Percentiles rank a stretch among this genome's conserved stretches.
Conservation (phyloP, 805 yeast genomes). For the Schwanniomyces sp. region DNA sequence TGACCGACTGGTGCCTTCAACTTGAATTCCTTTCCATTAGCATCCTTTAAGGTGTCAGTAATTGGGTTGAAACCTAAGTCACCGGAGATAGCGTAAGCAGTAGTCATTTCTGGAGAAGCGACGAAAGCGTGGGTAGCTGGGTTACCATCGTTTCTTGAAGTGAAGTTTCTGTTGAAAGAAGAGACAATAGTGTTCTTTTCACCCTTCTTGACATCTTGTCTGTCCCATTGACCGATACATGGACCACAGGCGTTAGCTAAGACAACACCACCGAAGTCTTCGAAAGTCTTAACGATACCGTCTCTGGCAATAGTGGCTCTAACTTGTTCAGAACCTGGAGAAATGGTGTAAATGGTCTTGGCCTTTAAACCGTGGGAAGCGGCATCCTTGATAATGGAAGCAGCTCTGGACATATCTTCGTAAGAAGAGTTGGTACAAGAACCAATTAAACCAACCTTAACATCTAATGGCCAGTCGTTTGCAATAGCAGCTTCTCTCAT, state of each 20-base stretch:
- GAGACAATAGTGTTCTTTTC: slow-evolving; percentile 96
- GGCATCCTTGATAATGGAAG: slow-evolving; percentile 88
- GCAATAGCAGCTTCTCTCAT: slow-evolving; percentile 79
- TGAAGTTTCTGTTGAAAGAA: slow-evolving; percentile 97
- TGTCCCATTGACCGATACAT: slow-evolving; percentile 99
- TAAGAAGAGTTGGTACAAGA: slow-evolving; percentile 98
- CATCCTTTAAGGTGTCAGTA: slow-evolving; percentile 83
- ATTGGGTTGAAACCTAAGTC: slow-evolving; percentile 95
- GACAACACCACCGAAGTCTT: slow-evolving; percentile 90
- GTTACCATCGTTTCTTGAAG: slow-evolving; percentile 97
- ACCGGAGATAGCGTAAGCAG: slow-evolving; percentile 95
- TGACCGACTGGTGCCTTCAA: slow-evolving; percentile 86
- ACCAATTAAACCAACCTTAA: slow-evolving; percentile 94
- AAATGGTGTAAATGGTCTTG: slow-evolving; percentile 87
- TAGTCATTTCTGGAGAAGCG: slow-evolving; percentile 94
- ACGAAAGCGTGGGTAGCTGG: slow-evolving; percentile 96
- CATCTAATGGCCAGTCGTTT: slow-evolving; percentile 90
- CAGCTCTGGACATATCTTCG: slow-evolving; percentile 97
- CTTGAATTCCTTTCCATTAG: slow-evolving; percentile 88
- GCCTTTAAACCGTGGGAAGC: slow-evolving; percentile 88
- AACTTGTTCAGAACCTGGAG: slow-evolving; percentile 98
- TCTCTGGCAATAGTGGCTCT: slow-evolving; percentile 98
- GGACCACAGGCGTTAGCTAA: slow-evolving; percentile 99
- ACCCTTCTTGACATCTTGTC: slow-evolving; percentile 88
- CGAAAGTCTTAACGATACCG: slow-evolving; percentile 85